Percentiles rank a stretch among this genome's conserved stretches.
These are phyloP conservation scores for Scutellaria galericulata DNA, from an alignment of 257 asterid genomes.

Conservation along the genomic window DNA sequence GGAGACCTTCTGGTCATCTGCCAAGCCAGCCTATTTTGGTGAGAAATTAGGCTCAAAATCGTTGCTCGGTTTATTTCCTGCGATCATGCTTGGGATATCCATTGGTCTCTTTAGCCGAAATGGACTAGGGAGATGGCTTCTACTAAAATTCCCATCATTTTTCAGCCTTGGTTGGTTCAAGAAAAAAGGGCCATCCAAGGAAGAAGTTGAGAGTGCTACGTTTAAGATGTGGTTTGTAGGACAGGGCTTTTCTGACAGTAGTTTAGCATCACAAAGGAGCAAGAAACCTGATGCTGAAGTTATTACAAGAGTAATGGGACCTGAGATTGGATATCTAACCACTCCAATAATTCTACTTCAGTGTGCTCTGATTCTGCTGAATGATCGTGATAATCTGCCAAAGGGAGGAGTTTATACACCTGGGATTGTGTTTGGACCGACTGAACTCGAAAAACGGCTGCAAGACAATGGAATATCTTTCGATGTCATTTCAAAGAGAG, in stretches of 20 bases:
- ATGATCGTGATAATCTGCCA: constrained; percentile 62
- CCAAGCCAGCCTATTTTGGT: constrained; percentile 82
- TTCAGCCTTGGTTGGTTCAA: constrained; percentile 58
- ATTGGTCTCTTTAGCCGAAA: constrained; percentile 57
- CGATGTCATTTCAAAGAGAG: constrained; percentile 68
- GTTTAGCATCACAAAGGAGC: constrained; percentile 47
- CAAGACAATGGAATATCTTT: constrained; percentile 80
- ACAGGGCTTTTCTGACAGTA: constrained; percentile 64
- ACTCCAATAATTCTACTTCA: constrained; percentile 83
- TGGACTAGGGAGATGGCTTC: constrained; percentile 69
- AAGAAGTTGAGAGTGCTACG: too few relatives aligned
- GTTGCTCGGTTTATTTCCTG: constrained; percentile 53
- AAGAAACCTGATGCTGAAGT: constrained; percentile 73
- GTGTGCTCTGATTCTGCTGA: constrained; percentile 68
- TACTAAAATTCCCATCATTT: constrained; percentile 62
- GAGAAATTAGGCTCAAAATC: constrained; percentile 71
- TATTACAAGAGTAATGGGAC: constrained; percentile 84
- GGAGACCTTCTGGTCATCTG: constrained; percentile 74
- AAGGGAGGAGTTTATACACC: constrained; percentile 90
- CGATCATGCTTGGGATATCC: constrained; percentile 58
- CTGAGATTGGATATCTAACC: constrained; percentile 88
- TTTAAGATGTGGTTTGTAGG: constrained; percentile 34
- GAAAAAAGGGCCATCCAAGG: too few relatives aligned
- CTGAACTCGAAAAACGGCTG: constrained; percentile 71
- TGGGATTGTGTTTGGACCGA: constrained; percentile 85